Percentiles rank a stretch among this genome's conserved stretches.
Conservation (phyloP, 1,284 basidiomycete genomes). For the Entoloma clypeatum region DNA sequence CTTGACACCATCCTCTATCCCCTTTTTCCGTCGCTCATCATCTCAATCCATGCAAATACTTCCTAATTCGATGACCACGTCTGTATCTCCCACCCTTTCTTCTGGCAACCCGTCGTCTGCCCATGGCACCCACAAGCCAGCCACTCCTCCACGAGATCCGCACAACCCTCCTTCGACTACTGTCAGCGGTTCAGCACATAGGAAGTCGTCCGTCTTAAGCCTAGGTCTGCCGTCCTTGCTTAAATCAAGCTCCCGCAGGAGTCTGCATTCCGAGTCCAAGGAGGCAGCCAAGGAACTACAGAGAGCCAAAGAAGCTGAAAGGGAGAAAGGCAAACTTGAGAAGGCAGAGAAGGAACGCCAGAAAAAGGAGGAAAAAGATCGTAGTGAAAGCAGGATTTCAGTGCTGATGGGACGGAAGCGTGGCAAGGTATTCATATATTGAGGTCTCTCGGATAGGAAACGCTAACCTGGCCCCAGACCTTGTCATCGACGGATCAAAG, state of each 20-base stretch:
- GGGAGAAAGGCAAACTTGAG: conserved; percentile 49
- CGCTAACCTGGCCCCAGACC: conserved; percentile 50
- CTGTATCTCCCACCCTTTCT: conserved; percentile 55
- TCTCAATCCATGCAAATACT: conserved; percentile 79
- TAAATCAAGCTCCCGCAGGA: conserved; percentile 80
- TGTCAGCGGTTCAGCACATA: conserved; percentile 56
- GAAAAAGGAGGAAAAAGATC: conserved; percentile 78
- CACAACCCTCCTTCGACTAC: conserved; percentile 49
- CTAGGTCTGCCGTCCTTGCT: conserved; percentile 78
- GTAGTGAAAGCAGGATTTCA: conserved; percentile 81
- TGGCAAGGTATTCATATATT: conserved; percentile 69
- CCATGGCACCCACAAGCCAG: conserved; percentile 37
- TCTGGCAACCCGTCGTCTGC: conserved; percentile 38
- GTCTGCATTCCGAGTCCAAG: conserved; percentile 69
- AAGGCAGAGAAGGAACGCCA: conserved; percentile 57
- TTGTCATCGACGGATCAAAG: conserved; percentile 80
- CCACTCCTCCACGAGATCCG: conserved; percentile 51
- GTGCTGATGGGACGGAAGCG: conserved; percentile 83
- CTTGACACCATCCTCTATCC: conserved; percentile 91
- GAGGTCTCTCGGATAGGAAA: conserved; percentile 12
- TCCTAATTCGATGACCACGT: conserved; percentile 31
- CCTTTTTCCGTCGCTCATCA: conserved; percentile 91
- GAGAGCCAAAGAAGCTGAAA: conserved; percentile 41
- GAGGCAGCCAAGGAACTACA: conserved; percentile 50
- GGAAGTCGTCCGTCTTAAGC: conserved; percentile 73